phyloP scores from a whole-genome alignment of 768 basidiomycete species.

The Cystobasidium ongulense region DNA sequence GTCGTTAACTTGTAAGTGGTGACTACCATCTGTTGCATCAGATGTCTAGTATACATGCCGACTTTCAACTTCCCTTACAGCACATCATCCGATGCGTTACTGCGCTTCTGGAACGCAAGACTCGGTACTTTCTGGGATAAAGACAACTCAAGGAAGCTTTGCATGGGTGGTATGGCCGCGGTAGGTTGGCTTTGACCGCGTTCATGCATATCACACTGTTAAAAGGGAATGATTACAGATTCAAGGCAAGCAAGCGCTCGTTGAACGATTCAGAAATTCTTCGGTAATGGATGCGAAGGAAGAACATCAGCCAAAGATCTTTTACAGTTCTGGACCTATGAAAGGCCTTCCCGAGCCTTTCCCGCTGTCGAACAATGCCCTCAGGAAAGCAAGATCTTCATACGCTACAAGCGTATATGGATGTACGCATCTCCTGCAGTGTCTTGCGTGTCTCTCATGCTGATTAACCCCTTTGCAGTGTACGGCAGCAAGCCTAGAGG shows the following conservation, averaged over 20 bases:
- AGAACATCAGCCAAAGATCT: constrained; percentile 67
- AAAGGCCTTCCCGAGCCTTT: constrained; percentile 60
- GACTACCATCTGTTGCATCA: too few species aligned
- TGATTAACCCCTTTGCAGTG: neutral
- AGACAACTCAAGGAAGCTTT: constrained; percentile 81
- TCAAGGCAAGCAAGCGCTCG: constrained; percentile 79
- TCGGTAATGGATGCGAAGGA: constrained; percentile 79
- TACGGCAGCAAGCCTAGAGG: constrained; percentile 22
- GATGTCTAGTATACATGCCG: too few species aligned
- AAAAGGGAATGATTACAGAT: too few species aligned
- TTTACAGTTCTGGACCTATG: constrained; percentile 60
- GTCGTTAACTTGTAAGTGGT: too few species aligned
- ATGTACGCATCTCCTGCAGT: neutral
- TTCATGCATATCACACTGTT: too few species aligned
- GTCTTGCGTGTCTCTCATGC: neutral
- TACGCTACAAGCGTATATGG: neutral
- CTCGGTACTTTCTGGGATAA: constrained; percentile 84
- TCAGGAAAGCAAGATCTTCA: neutral
- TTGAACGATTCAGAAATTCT: constrained; percentile 88
- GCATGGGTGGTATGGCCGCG: constrained; percentile 73
- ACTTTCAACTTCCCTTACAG: constrained; percentile 42
- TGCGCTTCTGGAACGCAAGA: constrained; percentile 63
- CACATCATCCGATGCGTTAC: constrained; percentile 65
- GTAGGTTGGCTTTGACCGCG: neutral
- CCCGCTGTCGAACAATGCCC: constrained; percentile 31